phyloP scores from a whole-genome alignment of 1,284 basidiomycete genomes.

The Vanrija pseudolonga region DNA sequence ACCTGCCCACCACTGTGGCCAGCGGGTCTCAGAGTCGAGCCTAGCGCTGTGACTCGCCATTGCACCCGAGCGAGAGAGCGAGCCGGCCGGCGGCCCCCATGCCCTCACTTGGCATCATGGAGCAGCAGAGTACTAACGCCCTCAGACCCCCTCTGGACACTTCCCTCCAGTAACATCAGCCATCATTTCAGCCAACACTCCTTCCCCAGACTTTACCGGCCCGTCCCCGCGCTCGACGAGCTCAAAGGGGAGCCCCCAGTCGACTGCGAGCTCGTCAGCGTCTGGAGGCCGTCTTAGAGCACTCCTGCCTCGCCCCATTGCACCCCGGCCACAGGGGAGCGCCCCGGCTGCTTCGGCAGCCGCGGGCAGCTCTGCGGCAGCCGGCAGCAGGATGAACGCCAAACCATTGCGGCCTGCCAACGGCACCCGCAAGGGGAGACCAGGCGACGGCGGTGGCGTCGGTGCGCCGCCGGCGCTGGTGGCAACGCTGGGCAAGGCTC shows the following conservation, averaged over 20 bases:
- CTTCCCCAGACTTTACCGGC: constrained; percentile 38
- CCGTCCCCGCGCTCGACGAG: constrained; percentile 41
- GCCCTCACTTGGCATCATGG: not conserved
- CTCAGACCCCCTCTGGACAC: not conserved
- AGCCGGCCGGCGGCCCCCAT: not conserved
- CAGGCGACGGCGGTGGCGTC: constrained; percentile 40
- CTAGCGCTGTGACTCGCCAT: too few species aligned
- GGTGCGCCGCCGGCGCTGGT: not conserved
- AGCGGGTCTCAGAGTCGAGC: too few species aligned
- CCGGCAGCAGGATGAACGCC: constrained; percentile 33
- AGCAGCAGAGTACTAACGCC: constrained; percentile 1
- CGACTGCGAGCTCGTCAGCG: constrained; percentile 13
- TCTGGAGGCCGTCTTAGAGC: constrained; percentile 32
- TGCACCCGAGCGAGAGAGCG: too few species aligned
- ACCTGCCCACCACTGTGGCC: too few species aligned
- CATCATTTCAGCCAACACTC: constrained; percentile 40
- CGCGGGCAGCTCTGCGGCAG: not conserved
- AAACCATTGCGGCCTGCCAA: constrained; percentile 32
- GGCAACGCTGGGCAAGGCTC: not conserved
- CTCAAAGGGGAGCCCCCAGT: constrained; percentile 27
- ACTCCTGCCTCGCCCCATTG: constrained; percentile 40
- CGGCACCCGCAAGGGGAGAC: constrained; percentile 43
- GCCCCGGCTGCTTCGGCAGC: constrained; percentile 1
- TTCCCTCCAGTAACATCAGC: constrained; percentile 1
- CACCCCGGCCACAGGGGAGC: constrained; percentile 22